Evolutionary conservation across 1,139 yeast genomes (phyloP).

Genomic region (Diutina scorzettiae): DNA sequence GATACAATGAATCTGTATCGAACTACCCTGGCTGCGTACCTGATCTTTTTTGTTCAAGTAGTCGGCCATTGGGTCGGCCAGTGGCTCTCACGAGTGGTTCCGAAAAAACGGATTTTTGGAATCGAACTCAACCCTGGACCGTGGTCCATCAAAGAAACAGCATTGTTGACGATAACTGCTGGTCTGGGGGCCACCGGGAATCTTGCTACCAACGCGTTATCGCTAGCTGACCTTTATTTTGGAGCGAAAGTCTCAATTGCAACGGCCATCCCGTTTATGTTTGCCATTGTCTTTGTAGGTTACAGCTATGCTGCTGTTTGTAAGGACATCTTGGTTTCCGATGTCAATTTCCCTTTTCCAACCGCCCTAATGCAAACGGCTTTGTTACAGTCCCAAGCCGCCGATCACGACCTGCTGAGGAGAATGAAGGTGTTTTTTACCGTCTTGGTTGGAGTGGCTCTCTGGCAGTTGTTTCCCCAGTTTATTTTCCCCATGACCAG

Average conservation of each 20-base stretch:
- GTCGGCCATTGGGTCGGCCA: constrained; percentile 32
- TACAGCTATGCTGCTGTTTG: constrained; percentile 37
- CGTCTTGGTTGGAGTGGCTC: constrained; percentile 8
- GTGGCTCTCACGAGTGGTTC: constrained; percentile 15
- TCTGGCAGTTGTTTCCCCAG: constrained; percentile 30
- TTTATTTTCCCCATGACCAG: constrained; percentile 28
- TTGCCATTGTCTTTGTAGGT: constrained; percentile 35
- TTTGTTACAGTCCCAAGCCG: constrained; percentile 20
- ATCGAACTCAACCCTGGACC: constrained; percentile 30
- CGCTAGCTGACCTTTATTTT: constrained; percentile 30
- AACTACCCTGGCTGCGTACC: constrained; percentile 35
- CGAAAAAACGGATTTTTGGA: constrained; percentile 7
- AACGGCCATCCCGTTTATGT: constrained; percentile 29
- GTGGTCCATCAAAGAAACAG: constrained; percentile 35
- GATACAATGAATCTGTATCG: constrained; percentile 37
- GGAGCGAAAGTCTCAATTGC: constrained; percentile 18
- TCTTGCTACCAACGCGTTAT: constrained; percentile 28
- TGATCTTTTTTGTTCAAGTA: constrained; percentile 34
- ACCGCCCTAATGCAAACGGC: constrained; percentile 37
- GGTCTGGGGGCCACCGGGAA: constrained; percentile 37
- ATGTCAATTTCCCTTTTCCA: constrained; percentile 34
- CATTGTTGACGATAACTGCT: constrained; percentile 32
- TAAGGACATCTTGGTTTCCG: constrained; percentile 26
- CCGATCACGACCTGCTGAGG: not conserved
- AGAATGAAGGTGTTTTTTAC: constrained; percentile 14